These are phyloP conservation scores for Fraxinus albicans DNA, from an alignment of 305 asterid genomes.

Conservation along the genomic window DNA sequence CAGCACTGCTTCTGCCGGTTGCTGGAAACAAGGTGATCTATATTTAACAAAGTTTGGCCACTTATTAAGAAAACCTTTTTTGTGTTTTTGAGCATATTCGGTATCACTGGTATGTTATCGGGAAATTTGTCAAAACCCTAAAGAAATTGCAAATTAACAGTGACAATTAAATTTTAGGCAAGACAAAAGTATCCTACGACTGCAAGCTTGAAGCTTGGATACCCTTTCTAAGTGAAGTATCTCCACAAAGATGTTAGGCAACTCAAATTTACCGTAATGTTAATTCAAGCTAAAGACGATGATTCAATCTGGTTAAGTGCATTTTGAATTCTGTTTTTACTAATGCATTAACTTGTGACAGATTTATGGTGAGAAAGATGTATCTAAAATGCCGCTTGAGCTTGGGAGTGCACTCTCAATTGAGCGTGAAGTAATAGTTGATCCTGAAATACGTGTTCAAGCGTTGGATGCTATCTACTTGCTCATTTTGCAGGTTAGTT, in stretches of 20 bases:
- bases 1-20: constrained; percentile 85
- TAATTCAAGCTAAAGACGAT: neutral
- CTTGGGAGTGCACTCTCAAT: constrained; percentile 89
- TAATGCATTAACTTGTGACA: constrained; percentile 25
- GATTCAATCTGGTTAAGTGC: neutral
- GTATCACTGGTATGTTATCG: neutral
- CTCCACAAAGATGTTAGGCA: neutral
- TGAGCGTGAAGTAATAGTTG: constrained; percentile 76
- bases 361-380: constrained; percentile 67
- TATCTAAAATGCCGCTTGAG: constrained; percentile 93
- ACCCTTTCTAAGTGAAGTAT: neutral
- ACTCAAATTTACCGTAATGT: neutral
- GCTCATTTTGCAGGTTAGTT: constrained; percentile 70
- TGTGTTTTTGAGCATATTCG: neutral
- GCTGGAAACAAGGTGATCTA: constrained; percentile 84
- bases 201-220: neutral
- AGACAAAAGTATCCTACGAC: neutral
- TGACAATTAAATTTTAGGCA: neutral
- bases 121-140: neutral
- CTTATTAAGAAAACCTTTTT: neutral
- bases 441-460: constrained; percentile 79
- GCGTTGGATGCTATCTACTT: constrained; percentile 82
- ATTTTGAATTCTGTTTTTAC: neutral
- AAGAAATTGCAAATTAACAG: constrained; percentile 1
- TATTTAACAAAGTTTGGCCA: neutral